These are phyloP conservation scores for Penicillium paxilli DNA, from an alignment of 495 filamentous ascomycete genomes.

Conservation along the genomic window DNA sequence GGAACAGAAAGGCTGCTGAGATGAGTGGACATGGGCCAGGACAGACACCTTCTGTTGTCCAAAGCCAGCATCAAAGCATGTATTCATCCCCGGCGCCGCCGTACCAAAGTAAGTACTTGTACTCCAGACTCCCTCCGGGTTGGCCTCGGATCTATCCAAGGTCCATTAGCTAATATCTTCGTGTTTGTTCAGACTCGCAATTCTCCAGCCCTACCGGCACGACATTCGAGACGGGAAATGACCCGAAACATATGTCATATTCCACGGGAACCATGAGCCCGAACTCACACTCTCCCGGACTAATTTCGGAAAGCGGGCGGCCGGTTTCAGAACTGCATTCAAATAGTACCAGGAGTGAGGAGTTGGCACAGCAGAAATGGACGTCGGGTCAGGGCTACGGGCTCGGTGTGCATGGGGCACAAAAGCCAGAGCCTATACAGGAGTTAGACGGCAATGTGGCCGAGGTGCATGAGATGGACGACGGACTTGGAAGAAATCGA, in stretches of 20 bases:
- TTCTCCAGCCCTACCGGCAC: conserved; percentile 9
- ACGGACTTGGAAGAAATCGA: conserved; percentile 9
- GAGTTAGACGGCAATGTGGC: conserved; percentile 10
- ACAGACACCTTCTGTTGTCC: conserved; percentile 9
- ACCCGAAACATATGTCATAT: conserved; percentile 8
- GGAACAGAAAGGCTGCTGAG: conserved; percentile 8
- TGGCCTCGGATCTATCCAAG: conserved; percentile 8
- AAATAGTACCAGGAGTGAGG: conserved; percentile 5
- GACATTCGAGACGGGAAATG: conserved; percentile 4
- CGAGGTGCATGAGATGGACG: conserved; percentile 8
- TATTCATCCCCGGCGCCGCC: conserved; percentile 9
- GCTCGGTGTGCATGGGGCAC: conserved; percentile 13
- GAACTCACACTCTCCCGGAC: conserved; percentile 8
- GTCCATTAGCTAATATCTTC: conserved; percentile 6
- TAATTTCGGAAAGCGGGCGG: conserved; percentile 7
- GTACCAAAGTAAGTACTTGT: conserved; percentile 8
- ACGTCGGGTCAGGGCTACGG: conserved; percentile 8
- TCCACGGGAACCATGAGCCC: conserved; percentile 8
- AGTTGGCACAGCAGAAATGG: conserved; percentile 10
- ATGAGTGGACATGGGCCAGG: conserved; percentile 10
- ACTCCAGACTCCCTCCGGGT: conserved; percentile 3
- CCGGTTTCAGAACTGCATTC: conserved; percentile 5
- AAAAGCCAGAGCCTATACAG: conserved; percentile 12
- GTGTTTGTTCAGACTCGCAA: conserved; percentile 8
- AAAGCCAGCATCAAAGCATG: conserved; percentile 7